Conservation (phyloP, 208 protist species). For the Endotrypanum monterogeii region DNA sequence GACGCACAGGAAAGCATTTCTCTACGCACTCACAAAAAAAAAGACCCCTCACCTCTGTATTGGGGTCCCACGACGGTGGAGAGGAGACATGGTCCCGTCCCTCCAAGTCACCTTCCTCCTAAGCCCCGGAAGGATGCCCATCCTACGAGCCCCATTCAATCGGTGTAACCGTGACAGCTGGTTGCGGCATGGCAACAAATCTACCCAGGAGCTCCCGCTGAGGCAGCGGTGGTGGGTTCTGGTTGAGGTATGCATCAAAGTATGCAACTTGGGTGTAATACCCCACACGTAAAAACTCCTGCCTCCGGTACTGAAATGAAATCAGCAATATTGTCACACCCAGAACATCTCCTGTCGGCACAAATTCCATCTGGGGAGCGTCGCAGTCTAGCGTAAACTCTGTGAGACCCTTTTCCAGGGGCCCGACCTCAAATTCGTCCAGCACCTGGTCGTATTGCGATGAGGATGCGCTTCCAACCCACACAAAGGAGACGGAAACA, state of each 20-base stretch:
- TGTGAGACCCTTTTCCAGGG: conserved; percentile 91
- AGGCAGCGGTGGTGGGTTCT: conserved; percentile 50
- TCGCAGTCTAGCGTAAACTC: conserved; percentile 95
- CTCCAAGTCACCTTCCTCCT: background rate
- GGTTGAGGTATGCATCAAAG: conserved; percentile 75
- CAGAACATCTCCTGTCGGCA: conserved; percentile 93
- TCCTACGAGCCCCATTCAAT: conserved; percentile 64
- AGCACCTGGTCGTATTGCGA: conserved; percentile 96
- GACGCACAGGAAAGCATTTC: too few relatives aligned
- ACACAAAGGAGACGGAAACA: conserved; percentile 97
- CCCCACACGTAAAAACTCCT: conserved; percentile 97
- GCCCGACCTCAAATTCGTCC: conserved; percentile 96
- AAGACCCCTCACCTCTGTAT: too few relatives aligned
- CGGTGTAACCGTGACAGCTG: conserved; percentile 78
- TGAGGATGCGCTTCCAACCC: conserved; percentile 96
- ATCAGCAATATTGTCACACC: conserved; percentile 97
- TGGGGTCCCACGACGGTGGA: too few relatives aligned
- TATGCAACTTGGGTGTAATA: conserved; percentile 98
- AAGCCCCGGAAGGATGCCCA: background rate
- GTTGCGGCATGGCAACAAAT: conserved; percentile 87
- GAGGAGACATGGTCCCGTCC: too few relatives aligned
- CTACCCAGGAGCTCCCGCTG: conserved; percentile 62
- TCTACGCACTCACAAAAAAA: too few relatives aligned
- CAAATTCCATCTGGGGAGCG: conserved; percentile 89
- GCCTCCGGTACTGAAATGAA: conserved; percentile 93